These are phyloP conservation scores for Gentiana dahurica DNA, from an alignment of 257 asterid species.

Conservation along the genomic window DNA sequence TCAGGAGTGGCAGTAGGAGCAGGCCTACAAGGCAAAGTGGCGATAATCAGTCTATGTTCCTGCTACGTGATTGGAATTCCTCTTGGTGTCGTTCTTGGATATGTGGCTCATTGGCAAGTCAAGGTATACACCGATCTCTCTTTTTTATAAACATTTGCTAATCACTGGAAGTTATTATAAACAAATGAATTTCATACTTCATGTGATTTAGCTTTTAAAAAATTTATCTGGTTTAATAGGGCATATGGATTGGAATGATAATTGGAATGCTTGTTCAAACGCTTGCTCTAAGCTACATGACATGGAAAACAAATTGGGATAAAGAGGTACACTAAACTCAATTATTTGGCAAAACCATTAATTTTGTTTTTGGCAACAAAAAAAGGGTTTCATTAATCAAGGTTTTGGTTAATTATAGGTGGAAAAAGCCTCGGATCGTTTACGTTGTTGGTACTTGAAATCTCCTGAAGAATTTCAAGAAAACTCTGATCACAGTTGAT, in stretches of 20 bases:
- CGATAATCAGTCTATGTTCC: slow-evolving; percentile 60
- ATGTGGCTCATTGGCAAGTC: slow-evolving; percentile 46
- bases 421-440: slow-evolving; percentile 10
- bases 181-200: no score
- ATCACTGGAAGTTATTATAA: no score
- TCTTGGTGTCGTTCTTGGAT: slow-evolving; percentile 62
- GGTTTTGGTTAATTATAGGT: background rate
- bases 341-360: no score
- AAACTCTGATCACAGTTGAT: slow-evolving; percentile 25
- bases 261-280: slow-evolving; percentile 52
- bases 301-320: slow-evolving; percentile 75
- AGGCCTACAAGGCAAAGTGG: slow-evolving; percentile 61
- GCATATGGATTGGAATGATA: slow-evolving; percentile 87
- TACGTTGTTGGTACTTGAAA: slow-evolving; percentile 35
- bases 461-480: slow-evolving; percentile 34
- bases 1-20: slow-evolving; percentile 88
- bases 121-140: slow-evolving; percentile 21
- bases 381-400: no score
- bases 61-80: slow-evolving; percentile 61
- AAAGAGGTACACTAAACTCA: slow-evolving; percentile 11
- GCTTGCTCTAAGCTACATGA: slow-evolving; percentile 57
- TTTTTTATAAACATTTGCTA: no score
- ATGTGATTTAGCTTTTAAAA: background rate
- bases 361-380: no score
- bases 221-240: slow-evolving; percentile 30